Evolutionary conservation across 352 stramenopile genomes (phyloP).

Genomic region (Phytophthora ohioensis): DNA sequence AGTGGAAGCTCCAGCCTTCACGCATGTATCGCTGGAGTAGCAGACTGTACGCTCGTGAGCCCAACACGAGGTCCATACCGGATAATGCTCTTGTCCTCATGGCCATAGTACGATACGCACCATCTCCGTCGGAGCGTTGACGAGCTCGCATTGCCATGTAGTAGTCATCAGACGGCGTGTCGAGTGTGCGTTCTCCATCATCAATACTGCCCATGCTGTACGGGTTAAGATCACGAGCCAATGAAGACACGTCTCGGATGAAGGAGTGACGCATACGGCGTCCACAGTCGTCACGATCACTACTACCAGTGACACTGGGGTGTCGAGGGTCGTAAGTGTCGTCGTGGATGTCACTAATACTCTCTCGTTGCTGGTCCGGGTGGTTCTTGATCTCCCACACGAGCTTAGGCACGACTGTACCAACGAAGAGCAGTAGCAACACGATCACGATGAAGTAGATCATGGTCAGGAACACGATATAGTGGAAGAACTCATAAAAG

Average conservation of each 20-base stretch:
- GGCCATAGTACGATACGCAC: conserved; percentile 31
- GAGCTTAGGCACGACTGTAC: conserved; percentile 83
- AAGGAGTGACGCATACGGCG: conserved; percentile 44
- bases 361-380: conserved; percentile 34
- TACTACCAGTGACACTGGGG: conserved; percentile 32
- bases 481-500: conserved; percentile 93
- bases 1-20: conserved; percentile 82
- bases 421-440: conserved; percentile 82
- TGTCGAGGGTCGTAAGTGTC: conserved; percentile 32
- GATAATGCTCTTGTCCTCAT: conserved; percentile 56
- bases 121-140: conserved; percentile 19
- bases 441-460: conserved; percentile 92
- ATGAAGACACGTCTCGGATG: conserved; percentile 32
- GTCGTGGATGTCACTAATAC: conserved; percentile 41
- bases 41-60: conserved; percentile 75
- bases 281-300: conserved; percentile 35
- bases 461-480: conserved; percentile 90
- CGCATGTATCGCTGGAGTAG: conserved; percentile 80
- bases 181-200: conserved; percentile 30
- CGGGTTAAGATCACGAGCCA: conserved; percentile 29
- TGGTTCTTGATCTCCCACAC: conserved; percentile 69
- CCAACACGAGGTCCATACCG: conserved; percentile 81
- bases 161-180: conserved; percentile 37
- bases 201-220: conserved; percentile 25
- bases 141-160: conserved; percentile 30